phyloP scores from a whole-genome alignment of 228 moss, liverwort and hornwort genomes.

The Sphagnum magellanicum region DNA sequence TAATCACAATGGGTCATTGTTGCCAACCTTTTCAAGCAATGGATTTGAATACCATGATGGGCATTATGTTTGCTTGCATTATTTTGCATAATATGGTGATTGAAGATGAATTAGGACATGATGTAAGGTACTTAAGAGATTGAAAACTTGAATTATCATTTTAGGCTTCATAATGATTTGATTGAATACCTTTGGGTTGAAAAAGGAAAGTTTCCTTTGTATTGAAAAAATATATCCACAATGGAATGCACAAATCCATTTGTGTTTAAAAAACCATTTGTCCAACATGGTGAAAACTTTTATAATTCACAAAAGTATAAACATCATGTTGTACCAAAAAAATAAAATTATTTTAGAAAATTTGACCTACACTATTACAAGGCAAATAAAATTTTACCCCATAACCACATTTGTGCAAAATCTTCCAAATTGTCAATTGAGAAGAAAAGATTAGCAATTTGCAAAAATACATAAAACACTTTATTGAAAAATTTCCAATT shows the following conservation, averaged over 20 bases:
- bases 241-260: background rate
- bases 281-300: background rate
- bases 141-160: background rate
- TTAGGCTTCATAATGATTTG: background rate
- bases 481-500: background rate
- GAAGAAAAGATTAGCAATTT: too few relatives aligned
- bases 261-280: background rate
- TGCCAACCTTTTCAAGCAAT: slow-evolving; percentile 32
- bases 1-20: slow-evolving; percentile 26
- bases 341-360: background rate
- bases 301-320: background rate
- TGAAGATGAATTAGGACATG: background rate
- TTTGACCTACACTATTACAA: background rate
- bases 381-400: background rate
- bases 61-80: background rate
- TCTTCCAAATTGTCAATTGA: background rate
- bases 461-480: background rate
- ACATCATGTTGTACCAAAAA: background rate
- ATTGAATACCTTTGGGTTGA: background rate
- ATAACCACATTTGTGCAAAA: background rate
- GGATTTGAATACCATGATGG: slow-evolving; percentile 21
- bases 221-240: background rate
- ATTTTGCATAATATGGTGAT: slow-evolving; percentile 4
- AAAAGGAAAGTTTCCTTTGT: background rate
- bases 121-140: background rate